These are phyloP conservation scores for Neopestalotiopsis clavispora DNA, from an alignment of 2,329 filamentous ascomycete species.

Conservation along the genomic window DNA sequence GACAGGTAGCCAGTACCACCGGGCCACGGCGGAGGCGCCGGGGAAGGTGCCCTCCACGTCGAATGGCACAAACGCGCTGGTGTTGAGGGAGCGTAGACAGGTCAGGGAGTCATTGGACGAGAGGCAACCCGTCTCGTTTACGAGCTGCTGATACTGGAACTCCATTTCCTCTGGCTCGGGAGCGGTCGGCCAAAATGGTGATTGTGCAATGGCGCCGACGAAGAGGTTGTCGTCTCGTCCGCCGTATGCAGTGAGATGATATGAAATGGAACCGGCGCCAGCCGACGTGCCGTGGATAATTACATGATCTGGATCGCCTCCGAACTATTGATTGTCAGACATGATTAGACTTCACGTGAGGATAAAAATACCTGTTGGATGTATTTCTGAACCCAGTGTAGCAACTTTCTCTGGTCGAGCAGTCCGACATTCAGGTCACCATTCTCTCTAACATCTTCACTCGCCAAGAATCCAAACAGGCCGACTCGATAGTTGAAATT, in stretches of 20 bases:
- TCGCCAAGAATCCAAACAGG: constrained; percentile 69
- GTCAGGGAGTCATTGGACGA: constrained; percentile 37
- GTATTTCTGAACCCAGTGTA: constrained; percentile 70
- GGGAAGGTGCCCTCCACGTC: constrained; percentile 43
- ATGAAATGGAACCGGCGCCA: constrained; percentile 63
- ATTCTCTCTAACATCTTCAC: constrained; percentile 50
- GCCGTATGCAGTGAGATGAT: constrained; percentile 61
- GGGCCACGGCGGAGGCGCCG: constrained; percentile 37
- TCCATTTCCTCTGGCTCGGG: constrained; percentile 45
- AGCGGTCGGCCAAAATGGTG: constrained; percentile 50
- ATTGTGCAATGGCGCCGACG: constrained; percentile 49
- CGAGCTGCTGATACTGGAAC: constrained; percentile 53
- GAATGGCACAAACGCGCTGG: constrained; percentile 40
- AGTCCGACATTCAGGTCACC: constrained; percentile 65
- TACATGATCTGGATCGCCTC: constrained; percentile 68
- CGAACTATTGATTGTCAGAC: constrained; percentile 54
- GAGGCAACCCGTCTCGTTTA: constrained; percentile 43
- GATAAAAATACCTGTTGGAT: constrained; percentile 40
- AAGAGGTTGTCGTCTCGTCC: constrained; percentile 51
- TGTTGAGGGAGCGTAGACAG: constrained; percentile 47
- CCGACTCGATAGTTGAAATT: constrained; percentile 75
- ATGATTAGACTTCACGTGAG: background rate
- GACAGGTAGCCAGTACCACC: constrained; percentile 48
- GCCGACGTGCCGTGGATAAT: constrained; percentile 69
- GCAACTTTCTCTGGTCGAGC: constrained; percentile 67